Base-by-base conservation (phyloP, 2,329 filamentous ascomycete species). In the Sporothrix euskadiensis region DNA sequence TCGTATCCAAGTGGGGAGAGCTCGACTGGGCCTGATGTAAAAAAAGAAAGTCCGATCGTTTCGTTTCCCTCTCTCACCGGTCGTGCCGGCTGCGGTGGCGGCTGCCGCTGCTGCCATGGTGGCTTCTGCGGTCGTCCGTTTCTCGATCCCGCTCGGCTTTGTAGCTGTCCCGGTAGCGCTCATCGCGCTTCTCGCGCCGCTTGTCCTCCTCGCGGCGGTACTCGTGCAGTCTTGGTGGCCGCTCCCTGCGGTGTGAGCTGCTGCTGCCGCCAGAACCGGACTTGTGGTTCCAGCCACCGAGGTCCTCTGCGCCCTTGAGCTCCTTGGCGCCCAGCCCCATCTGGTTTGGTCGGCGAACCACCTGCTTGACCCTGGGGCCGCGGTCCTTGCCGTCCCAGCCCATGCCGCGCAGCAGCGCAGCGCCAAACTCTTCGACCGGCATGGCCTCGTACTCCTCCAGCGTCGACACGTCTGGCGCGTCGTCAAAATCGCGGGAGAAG, bases 381-480 rank as follows among this genome's bases (percentile, higher is more conserved):
- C 85, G 83, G 75, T 86, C 84, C 72, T 89, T 88, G 81, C 83
- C 91, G 84, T 98, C 94, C 94, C 95, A 98, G 9, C 96, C 96
- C 92, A 98, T 98, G 10, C 94, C 94, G 44, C 94, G 90, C 49
- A 99, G 86, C 76, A 98, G 86, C 0, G 94, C 94, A 22, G 94
- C 92, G 8, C 96, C 96, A 77, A 98, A 99, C 78, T 98, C 94
- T 77, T 98, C 95, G 19, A 98, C 94, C 0, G 96, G 95, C 75
- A 97, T 91, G 14, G 91, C 90, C 74, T 92, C 91, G 82, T 98
- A 98, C 78, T 96, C 93, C 47, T 93, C 92, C 22, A 97, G 84
- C 0, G 90, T 92, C 4, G 94, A 91, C 41, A 89, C 86, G 30
- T 94, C 92, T 0, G 94, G 94, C 0, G 94, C 91, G 35, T 88